Conservation (phyloP, 2,329 filamentous ascomycete species). For the Trichoderma asperellum region DNA sequence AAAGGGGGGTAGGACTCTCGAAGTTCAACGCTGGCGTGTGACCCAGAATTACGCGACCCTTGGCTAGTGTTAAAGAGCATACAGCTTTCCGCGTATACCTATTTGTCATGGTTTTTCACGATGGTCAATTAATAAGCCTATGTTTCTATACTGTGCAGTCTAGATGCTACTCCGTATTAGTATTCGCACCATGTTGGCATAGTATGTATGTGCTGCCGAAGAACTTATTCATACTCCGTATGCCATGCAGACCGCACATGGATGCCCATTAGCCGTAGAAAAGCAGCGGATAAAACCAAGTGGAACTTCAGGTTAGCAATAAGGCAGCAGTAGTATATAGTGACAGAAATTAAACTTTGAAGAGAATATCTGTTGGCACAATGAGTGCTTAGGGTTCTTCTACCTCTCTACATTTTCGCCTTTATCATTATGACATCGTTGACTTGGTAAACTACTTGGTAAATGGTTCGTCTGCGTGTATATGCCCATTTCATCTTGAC, state of each 20-base stretch:
- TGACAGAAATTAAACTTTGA: not conserved
- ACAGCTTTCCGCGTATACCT: not conserved
- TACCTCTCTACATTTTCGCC: not conserved
- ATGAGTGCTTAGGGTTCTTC: not conserved
- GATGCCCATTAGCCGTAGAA: not conserved
- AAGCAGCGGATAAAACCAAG: not conserved
- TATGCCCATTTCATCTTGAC: not conserved
- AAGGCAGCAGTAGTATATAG: not conserved
- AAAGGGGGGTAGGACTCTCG: not conserved
- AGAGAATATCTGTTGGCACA: not conserved
- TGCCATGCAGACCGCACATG: not conserved
- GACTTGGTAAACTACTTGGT: not conserved
- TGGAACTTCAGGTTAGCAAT: not conserved
- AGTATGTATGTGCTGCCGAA: not conserved
- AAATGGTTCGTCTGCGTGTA: not conserved
- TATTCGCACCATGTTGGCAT: not conserved
- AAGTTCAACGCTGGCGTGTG: not conserved
- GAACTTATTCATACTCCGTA: not conserved
- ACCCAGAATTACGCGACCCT: not conserved
- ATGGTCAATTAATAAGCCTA: not conserved
- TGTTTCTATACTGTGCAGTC: not conserved
- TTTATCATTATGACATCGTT: not conserved
- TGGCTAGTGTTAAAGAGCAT: not conserved
- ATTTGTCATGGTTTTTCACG: not conserved
- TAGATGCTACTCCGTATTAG: not conserved